These are phyloP conservation scores for Bondarzewia mesenterica DNA, from an alignment of 1,284 basidiomycete species.

Conservation along the genomic window DNA sequence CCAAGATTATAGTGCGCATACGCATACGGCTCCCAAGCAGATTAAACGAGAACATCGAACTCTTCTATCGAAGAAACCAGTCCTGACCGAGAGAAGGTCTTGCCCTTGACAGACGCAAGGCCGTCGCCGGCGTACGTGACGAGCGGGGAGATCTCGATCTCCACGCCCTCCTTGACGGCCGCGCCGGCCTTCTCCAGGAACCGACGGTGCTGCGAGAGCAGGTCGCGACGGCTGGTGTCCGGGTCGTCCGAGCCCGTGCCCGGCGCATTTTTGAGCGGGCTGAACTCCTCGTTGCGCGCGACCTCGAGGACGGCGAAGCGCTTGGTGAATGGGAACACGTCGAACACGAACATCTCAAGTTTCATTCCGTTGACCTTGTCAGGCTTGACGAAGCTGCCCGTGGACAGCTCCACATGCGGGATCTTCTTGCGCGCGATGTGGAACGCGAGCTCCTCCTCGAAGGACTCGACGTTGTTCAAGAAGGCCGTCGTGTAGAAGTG, in stretches of 20 bases:
- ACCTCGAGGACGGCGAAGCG: constrained; percentile 88
- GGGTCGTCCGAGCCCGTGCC: constrained; percentile 93
- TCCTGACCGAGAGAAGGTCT: constrained; percentile 63
- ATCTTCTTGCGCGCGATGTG: constrained; percentile 99
- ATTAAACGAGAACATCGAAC: constrained; percentile 35
- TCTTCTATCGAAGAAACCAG: constrained; percentile 38
- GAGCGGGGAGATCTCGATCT: constrained; percentile 53
- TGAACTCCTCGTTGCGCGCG: constrained; percentile 85
- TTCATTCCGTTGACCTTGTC: constrained; percentile 97
- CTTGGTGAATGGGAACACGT: constrained; percentile 93
- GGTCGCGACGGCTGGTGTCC: constrained; percentile 82
- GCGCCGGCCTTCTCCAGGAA: constrained; percentile 84
- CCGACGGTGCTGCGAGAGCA: constrained; percentile 83
- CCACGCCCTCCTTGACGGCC: constrained; percentile 39
- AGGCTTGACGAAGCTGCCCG: constrained; percentile 70
- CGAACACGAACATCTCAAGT: constrained; percentile 97
- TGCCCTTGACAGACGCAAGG: constrained; percentile 73
- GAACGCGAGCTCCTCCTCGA: constrained; percentile 89
- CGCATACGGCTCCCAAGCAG: not conserved
- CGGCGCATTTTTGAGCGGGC: constrained; percentile 95
- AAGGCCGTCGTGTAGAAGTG: constrained; percentile 95
- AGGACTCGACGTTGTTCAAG: constrained; percentile 72
- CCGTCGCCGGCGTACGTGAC: constrained; percentile 84
- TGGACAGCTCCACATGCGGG: constrained; percentile 65
- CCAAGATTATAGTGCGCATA: not conserved